A percentile compares a stretch with the other conserved stretches of the same genome.
These are phyloP conservation scores for Magnaporthales sp. DNA, from an alignment of 2,329 filamentous ascomycete species.

Conservation along the genomic window DNA sequence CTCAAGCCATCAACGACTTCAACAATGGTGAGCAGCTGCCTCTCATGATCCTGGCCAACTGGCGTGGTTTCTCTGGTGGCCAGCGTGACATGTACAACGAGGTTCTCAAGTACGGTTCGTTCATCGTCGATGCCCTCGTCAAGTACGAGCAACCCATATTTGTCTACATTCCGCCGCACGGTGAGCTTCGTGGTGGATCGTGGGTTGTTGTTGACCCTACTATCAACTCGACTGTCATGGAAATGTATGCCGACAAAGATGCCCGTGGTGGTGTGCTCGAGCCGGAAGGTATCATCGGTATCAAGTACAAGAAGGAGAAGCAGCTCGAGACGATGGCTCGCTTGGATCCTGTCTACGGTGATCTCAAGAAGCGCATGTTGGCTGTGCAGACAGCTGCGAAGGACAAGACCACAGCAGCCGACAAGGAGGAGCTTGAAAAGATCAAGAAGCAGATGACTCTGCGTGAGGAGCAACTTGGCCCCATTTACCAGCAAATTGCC, in stretches of 20 bases:
- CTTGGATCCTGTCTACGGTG: conserved; percentile 74
- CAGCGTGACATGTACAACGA: conserved; percentile 99
- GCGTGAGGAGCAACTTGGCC: conserved; percentile 82
- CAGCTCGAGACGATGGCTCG: conserved; percentile 97
- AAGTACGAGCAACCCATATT: conserved; percentile 99
- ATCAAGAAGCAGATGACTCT: conserved; percentile 78
- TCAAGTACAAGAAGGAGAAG: conserved; percentile 97
- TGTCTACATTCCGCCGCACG: conserved; percentile 94
- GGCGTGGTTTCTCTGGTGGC: conserved; percentile 99
- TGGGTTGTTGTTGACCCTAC: conserved; percentile 99
- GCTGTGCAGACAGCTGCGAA: conserved; percentile 16
- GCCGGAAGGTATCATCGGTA: conserved; percentile 94
- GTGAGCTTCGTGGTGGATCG: conserved; percentile 95
- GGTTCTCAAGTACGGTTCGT: conserved; percentile 98
- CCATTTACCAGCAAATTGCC: conserved; percentile 92
- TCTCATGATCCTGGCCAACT: conserved; percentile 98
- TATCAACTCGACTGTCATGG: conserved; percentile 94
- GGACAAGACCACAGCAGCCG: conserved; percentile 47
- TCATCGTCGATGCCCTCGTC: conserved; percentile 96
- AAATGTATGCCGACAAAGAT: conserved; percentile 98
- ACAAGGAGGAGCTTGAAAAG: conserved; percentile 63
- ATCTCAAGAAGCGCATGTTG: conserved; percentile 70
- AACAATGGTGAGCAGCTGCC: conserved; percentile 98
- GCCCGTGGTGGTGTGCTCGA: conserved; percentile 94
- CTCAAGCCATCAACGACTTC: conserved; percentile 97